These are phyloP conservation scores for Strigomonas culicis DNA, from an alignment of 208 protist species.

Conservation along the genomic window DNA sequence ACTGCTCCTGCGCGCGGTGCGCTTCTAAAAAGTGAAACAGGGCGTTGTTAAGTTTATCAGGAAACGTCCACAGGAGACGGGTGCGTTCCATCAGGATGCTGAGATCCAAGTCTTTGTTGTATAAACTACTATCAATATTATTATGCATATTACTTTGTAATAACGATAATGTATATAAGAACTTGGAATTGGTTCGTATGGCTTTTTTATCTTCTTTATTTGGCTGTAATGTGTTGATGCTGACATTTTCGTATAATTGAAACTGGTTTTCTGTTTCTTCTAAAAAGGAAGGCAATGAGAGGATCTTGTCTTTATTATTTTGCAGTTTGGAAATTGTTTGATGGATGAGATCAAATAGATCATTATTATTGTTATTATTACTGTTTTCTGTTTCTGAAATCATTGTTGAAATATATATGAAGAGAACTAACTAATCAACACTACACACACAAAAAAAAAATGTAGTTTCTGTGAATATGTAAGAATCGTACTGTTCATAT, in stretches of 20 bases:
- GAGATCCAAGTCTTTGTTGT: not conserved
- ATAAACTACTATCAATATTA: not conserved
- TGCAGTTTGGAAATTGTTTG: not conserved
- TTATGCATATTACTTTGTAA: slow-evolving; percentile 6
- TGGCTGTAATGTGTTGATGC: not conserved
- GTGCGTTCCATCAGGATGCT: not conserved
- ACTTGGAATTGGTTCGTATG: too few relatives aligned
- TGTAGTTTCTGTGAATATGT: too few relatives aligned
- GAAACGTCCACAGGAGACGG: not conserved
- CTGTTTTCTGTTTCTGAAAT: too few relatives aligned
- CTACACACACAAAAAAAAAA: too few relatives aligned
- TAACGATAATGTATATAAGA: too few relatives aligned
- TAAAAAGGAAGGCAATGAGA: not conserved
- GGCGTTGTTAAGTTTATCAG: slow-evolving; percentile 6
- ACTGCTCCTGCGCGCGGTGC: too few relatives aligned
- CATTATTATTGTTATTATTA: not conserved
- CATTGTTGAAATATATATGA: too few relatives aligned
- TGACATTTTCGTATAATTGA: too few relatives aligned
- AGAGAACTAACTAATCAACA: too few relatives aligned
- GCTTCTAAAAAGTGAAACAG: too few relatives aligned
- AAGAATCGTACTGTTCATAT: too few relatives aligned
- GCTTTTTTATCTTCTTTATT: not conserved
- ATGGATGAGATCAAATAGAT: not conserved
- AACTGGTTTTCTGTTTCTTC: not conserved
- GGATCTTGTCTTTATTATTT: not conserved